phyloP scores from a whole-genome alignment of 495 filamentous ascomycete genomes.

The Penicillium cosmopolitanum region DNA sequence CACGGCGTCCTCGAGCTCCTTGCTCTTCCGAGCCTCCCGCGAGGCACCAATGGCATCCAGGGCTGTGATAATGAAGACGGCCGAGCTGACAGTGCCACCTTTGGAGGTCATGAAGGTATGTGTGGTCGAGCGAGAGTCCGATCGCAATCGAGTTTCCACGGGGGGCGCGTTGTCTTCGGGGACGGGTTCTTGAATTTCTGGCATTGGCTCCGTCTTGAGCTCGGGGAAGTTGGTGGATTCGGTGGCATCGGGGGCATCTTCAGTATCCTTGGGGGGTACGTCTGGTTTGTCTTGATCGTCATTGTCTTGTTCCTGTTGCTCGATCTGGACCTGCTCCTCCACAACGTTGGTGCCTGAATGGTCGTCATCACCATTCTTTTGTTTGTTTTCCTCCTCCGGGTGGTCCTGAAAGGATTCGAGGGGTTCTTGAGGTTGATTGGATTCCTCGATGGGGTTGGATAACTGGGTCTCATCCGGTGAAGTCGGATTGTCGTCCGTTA shows the following conservation, averaged over 20 bases:
- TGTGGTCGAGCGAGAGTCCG: constrained; percentile 63
- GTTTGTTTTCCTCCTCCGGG: constrained; percentile 21
- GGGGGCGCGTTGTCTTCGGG: constrained; percentile 30
- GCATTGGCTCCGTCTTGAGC: constrained; percentile 15
- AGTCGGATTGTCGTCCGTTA: constrained; percentile 38
- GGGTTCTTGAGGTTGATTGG: constrained; percentile 12
- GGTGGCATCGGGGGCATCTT: constrained; percentile 7
- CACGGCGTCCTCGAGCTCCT: constrained; percentile 76
- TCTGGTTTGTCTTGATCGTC: constrained; percentile 23
- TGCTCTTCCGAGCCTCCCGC: constrained; percentile 81
- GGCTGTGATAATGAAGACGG: constrained; percentile 91
- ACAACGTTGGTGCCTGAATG: constrained; percentile 3
- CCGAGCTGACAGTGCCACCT: constrained; percentile 76
- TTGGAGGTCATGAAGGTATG: constrained; percentile 55
- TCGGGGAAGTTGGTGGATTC: constrained; percentile 1
- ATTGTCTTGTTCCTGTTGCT: constrained; percentile 1
- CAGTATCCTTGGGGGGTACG: constrained; percentile 28
- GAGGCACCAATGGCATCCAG: constrained; percentile 87
- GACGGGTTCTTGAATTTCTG: constrained; percentile 32
- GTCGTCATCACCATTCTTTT: not conserved
- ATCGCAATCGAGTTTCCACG: constrained; percentile 46
- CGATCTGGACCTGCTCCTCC: not conserved
- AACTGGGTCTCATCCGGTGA: constrained; percentile 35
- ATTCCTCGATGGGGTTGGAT: constrained; percentile 30
- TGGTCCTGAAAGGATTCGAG: constrained; percentile 7